Conservation (phyloP, 768 basidiomycete genomes). For the Cystofilobasidium capitatum region DNA sequence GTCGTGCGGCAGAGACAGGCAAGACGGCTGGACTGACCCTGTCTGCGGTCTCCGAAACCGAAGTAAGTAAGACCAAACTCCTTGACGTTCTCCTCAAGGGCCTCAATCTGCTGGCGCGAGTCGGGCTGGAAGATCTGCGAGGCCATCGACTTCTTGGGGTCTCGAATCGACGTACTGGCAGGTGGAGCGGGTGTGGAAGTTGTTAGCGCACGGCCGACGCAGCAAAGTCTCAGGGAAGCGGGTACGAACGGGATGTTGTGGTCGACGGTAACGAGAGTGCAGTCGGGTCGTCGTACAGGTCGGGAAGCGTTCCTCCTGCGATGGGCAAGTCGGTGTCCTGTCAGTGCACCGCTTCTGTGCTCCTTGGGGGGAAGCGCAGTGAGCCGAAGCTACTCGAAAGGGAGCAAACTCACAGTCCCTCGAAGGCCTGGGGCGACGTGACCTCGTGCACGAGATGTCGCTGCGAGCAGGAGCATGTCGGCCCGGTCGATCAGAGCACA, state of each 20-base stretch:
- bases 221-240: too few relatives aligned
- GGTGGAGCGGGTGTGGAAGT: background rate
- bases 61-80: slow-evolving; percentile 88
- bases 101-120: slow-evolving; percentile 69
- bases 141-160: slow-evolving; percentile 25
- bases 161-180: slow-evolving; percentile 24
- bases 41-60: slow-evolving; percentile 77
- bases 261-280: slow-evolving; percentile 79
- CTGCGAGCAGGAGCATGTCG: slow-evolving; percentile 27
- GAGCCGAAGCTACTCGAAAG: slow-evolving; percentile 7
- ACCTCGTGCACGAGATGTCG: slow-evolving; percentile 74
- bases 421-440: slow-evolving; percentile 87
- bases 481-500: too few relatives aligned
- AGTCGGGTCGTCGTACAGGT: slow-evolving; percentile 71
- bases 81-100: slow-evolving; percentile 80
- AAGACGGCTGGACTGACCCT: slow-evolving; percentile 48
- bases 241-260: slow-evolving; percentile 71
- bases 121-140: slow-evolving; percentile 41
- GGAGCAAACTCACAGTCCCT: slow-evolving; percentile 55
- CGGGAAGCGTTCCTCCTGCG: slow-evolving; percentile 61
- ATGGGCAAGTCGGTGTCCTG: background rate
- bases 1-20: background rate
- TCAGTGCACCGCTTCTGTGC: background rate
- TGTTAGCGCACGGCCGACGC: background rate
- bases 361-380: slow-evolving; percentile 28